Evolutionary conservation across 768 basidiomycete genomes (phyloP), one percentile per base, ranked within the genome.

Genomic region (Nevesoporus exiguus): DNA sequence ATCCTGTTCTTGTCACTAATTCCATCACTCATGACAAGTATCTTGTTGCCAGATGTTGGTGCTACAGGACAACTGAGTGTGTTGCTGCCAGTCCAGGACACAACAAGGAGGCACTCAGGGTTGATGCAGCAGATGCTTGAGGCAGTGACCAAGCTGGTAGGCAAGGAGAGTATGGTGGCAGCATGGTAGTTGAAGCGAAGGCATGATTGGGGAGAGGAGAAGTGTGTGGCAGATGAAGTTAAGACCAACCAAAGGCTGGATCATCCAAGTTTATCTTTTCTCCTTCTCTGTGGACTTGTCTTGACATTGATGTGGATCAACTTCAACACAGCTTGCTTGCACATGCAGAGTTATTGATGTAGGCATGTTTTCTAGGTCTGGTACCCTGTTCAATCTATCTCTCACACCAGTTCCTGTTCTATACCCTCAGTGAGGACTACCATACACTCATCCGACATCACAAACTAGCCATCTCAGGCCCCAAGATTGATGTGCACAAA

Each of bases 391-490:
- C 89, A 0, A 77, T 97, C 29, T 96, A 96, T 69, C 83, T 91
- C 17, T 82, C 85, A 0, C 89, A 92, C 59, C 91, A 95, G 56
- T 91, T 96, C 66, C 76, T 84, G 11, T 96, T 96, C 75, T 79
- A 82, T 61, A 78, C 83, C 2, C 77, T 93, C 1, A 82, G 83
- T 11, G 83, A 86, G 57, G 85, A 93, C 60, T 90, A 92, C 64
- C 85, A 91, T 52, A 85, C 89, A 0, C 80, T 89, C n/a, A 80
- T 86, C 34, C 82, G 83, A 31, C 77, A 78, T 4, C 81, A 80
- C 56, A 80, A 81, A 50, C 76, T 88, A 43, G 82, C 84, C 52
- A 74, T 85, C 31, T 68, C 74, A 1, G 82, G 80, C 2, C 46
- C 63, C 34, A 83, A 80, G 76, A 79, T 93, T 50, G 81, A 85